Evolutionary conservation across 192 early-diverging fungal genomes (phyloP).

Genomic region (Chytriomyces sp.): DNA sequence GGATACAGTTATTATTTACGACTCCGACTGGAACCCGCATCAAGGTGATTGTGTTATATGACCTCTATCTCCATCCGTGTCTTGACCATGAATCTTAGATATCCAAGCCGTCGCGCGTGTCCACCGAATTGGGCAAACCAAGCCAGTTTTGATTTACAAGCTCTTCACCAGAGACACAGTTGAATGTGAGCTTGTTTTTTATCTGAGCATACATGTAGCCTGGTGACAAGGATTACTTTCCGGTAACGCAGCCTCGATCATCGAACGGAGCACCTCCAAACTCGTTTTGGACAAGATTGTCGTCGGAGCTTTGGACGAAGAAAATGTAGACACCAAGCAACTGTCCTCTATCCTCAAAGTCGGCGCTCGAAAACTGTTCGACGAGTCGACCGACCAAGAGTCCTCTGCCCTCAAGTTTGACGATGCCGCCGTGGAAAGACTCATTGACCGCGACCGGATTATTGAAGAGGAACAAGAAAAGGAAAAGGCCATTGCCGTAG

Average conservation of each 20-base stretch:
- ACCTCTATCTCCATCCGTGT: not conserved
- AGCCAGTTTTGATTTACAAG: slow-evolving; percentile 64
- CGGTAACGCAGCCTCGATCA: slow-evolving; percentile 70
- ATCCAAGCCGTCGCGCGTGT: slow-evolving; percentile 74
- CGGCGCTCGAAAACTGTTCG: slow-evolving; percentile 71
- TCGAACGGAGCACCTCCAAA: slow-evolving; percentile 75
- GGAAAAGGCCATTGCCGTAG: slow-evolving; percentile 1
- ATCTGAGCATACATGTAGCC: not conserved
- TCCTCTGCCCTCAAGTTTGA: slow-evolving; percentile 48
- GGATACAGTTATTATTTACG: slow-evolving; percentile 76
- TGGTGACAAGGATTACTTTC: not conserved
- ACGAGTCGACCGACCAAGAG: slow-evolving; percentile 50
- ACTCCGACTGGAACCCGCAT: slow-evolving; percentile 76
- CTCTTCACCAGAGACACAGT: slow-evolving; percentile 65
- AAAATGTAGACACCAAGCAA: slow-evolving; percentile 56
- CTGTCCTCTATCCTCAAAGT: slow-evolving; percentile 67
- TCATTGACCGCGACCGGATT: slow-evolving; percentile 55
- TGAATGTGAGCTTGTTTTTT: slow-evolving; percentile 49
- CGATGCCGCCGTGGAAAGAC: slow-evolving; percentile 58
- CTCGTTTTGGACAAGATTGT: slow-evolving; percentile 75
- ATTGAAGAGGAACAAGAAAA: slow-evolving; percentile 45
- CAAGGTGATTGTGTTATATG: slow-evolving; percentile 6
- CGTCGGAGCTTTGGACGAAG: slow-evolving; percentile 70
- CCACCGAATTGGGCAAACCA: slow-evolving; percentile 74
- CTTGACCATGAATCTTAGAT: slow-evolving; percentile 38